Evolutionary conservation across 352 stramenopile species (phyloP), one percentile per base, ranked within the genome.

Genomic region (Phytophthora megakarya): DNA sequence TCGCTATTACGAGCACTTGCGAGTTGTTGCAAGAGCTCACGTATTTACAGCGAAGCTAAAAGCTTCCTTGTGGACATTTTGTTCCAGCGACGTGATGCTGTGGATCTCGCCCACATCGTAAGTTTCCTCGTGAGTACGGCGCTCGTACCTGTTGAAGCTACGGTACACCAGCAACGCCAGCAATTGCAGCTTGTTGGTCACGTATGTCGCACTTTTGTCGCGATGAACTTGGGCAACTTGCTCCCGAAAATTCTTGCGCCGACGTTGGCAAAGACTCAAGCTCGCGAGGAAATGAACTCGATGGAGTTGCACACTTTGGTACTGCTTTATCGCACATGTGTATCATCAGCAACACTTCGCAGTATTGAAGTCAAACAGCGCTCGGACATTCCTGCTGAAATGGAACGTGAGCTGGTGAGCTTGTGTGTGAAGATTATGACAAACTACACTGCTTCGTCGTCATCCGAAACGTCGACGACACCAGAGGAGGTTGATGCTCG

Each of bases 51-150:
- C 22, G 72, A 92, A 33, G 84, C 81, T n/a, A 95, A 95, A 70
- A 92, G 74, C 28, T 95, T 92, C 44, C 61, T 93, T 18, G 79
- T 95, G 39, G 86, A 95, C 43, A 90, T 95, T 67, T 37, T 95
- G 2, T 80, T 88, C 60, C 81, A 90, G 55, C 79, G 84, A 5
- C 69, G 75, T 23, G 70, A 88, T 21, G 65, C 53, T 50, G 56
- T 95, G 38, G 82, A 95, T 55, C 72, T 92, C 2, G 84, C 80
- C 5, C 82, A 90, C 55, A 73, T 95, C 15, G 77, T 92, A 22
- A 93, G 84, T 52, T 95, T 95, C 65, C 73, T 93, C 25, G 86
- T 95, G 55, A 93, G 83, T 37, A 78, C 75, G 5, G 72, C 88
- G 16, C 73, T 95, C n/a, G 73, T 78, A 32, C 39, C 74, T 35